These are phyloP conservation scores for Umbelopsis sp. DNA, from an alignment of 192 early-diverging fungal genomes.

Conservation along the genomic window DNA sequence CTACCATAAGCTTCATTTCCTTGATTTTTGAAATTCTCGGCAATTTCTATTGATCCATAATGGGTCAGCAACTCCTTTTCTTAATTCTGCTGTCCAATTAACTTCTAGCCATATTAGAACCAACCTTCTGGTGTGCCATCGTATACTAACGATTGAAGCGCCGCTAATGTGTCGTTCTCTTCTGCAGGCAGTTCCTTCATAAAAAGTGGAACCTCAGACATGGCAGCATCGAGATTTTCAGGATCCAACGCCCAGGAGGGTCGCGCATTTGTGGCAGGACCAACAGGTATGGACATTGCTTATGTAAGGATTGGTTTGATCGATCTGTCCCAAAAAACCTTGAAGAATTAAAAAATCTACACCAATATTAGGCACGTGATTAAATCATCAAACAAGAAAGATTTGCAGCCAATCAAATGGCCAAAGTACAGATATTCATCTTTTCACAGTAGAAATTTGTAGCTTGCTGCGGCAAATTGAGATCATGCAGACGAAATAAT, in stretches of 20 bases:
- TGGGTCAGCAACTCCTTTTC: no score
- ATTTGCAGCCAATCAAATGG: no score
- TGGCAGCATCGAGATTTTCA: constrained; percentile 56
- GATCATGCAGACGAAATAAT: no score
- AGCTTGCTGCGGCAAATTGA: no score
- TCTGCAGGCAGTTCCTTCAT: constrained; percentile 79
- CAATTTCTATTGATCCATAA: constrained; percentile 55
- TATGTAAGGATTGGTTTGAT: not conserved
- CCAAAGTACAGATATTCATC: no score
- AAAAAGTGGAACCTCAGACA: constrained; percentile 89
- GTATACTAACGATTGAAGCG: constrained; percentile 82
- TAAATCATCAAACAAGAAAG: no score
- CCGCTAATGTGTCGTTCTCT: constrained; percentile 76
- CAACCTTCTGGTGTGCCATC: constrained; percentile 93
- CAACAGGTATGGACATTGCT: not conserved
- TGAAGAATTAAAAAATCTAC: not conserved
- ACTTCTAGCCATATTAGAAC: not conserved
- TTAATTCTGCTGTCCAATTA: no score
- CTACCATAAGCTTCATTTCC: constrained; percentile 91
- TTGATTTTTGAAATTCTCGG: constrained; percentile 92
- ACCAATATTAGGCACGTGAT: no score
- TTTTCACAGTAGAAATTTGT: no score
- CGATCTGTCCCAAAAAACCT: not conserved
- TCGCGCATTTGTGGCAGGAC: not conserved
- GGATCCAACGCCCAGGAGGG: constrained; percentile 35